phyloP scores from a whole-genome alignment of 2,329 filamentous ascomycete genomes.

The Sporothrix pseudoabietina region DNA sequence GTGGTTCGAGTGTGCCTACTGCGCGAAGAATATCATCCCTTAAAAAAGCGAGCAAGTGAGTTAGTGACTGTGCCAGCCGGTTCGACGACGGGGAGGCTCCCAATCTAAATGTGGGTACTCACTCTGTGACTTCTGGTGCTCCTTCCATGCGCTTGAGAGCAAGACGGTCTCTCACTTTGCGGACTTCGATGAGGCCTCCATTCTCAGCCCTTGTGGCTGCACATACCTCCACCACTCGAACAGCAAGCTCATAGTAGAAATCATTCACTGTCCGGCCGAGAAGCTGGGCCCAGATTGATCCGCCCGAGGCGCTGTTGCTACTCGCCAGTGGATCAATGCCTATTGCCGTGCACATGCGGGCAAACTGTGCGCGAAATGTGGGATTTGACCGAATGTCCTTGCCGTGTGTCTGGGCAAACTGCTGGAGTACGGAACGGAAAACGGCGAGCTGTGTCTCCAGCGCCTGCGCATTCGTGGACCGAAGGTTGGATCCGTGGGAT shows the following conservation, averaged over 20 bases:
- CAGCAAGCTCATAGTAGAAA: conserved; percentile 97
- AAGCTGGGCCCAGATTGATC: conserved; percentile 89
- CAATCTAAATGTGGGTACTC: conserved; percentile 39
- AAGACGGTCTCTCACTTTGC: conserved; percentile 77
- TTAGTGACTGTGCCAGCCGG: background rate
- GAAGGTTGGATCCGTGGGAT: conserved; percentile 83
- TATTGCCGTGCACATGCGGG: conserved; percentile 96
- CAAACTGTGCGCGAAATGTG: conserved; percentile 92
- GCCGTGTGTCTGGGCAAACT: conserved; percentile 91
- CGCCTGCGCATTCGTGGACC: conserved; percentile 78
- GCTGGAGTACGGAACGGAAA: conserved; percentile 92
- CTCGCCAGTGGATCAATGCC: conserved; percentile 92
- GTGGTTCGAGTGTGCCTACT: conserved; percentile 80
- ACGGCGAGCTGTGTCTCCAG: conserved; percentile 92
- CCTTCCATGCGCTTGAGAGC: conserved; percentile 73
- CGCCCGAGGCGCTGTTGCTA: conserved; percentile 54
- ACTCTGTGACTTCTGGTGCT: conserved; percentile 78
- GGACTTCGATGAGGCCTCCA: conserved; percentile 83
- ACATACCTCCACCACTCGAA: conserved; percentile 93
- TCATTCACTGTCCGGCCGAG: conserved; percentile 91
- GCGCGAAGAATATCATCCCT: conserved; percentile 89
- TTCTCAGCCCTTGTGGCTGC: conserved; percentile 84
- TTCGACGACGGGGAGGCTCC: background rate
- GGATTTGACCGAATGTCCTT: conserved; percentile 96
- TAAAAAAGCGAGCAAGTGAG: background rate